Percentiles rank a stretch among this genome's conserved stretches.
These are phyloP conservation scores for Penicillium fuscoglaucum DNA, from an alignment of 2,329 filamentous ascomycete species.

Conservation along the genomic window DNA sequence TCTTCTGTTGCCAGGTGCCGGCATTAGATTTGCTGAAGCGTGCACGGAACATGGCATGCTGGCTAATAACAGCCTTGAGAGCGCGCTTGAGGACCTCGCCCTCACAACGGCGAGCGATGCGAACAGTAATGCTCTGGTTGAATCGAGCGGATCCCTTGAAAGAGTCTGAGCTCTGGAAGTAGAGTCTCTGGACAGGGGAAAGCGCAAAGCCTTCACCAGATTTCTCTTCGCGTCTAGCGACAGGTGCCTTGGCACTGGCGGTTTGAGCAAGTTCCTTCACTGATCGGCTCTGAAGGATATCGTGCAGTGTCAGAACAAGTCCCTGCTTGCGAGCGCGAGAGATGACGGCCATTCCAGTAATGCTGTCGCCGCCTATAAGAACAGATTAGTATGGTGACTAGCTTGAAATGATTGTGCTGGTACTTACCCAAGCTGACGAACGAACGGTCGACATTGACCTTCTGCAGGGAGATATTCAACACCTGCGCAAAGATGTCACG, in stretches of 20 bases:
- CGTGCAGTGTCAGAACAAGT: conserved; percentile 35
- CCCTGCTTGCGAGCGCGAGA: conserved; percentile 40
- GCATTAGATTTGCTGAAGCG: conserved; percentile 25
- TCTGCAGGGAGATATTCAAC: conserved; percentile 36
- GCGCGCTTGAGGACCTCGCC: conserved; percentile 28
- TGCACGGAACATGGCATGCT: conserved; percentile 39
- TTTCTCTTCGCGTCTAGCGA: conserved; percentile 27
- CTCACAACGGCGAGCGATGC: conserved; percentile 29
- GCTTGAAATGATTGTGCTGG: neutral
- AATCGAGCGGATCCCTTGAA: conserved; percentile 31
- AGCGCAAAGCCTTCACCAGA: conserved; percentile 31
- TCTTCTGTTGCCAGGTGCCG: conserved; percentile 32
- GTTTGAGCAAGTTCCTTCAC: conserved; percentile 33
- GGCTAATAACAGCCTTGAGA: conserved; percentile 32
- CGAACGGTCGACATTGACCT: conserved; percentile 36
- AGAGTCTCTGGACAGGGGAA: conserved; percentile 39
- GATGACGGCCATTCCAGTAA: conserved; percentile 42
- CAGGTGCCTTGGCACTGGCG: conserved; percentile 21
- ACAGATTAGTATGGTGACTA: conserved; percentile 9
- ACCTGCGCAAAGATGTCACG: conserved; percentile 39
- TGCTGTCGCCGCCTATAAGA: conserved; percentile 40
- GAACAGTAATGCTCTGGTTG: conserved; percentile 39
- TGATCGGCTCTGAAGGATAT: conserved; percentile 37
- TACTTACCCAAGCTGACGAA: conserved; percentile 40
- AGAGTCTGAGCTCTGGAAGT: conserved; percentile 27